phyloP scores from a whole-genome alignment of 179 eudicot genomes.

The Corrigiola litoralis region DNA sequence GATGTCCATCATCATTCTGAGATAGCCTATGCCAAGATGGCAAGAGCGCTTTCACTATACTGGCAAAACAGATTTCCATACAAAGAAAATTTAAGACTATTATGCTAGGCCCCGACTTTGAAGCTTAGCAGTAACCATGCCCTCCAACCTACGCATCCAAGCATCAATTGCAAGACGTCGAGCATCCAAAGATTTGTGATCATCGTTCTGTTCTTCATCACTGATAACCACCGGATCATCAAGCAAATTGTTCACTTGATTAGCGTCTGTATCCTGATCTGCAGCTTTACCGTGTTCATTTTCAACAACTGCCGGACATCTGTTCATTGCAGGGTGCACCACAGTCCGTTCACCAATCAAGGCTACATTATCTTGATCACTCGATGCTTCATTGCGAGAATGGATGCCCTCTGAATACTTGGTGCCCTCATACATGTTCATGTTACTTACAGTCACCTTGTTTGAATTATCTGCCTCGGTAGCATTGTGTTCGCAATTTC shows the following conservation, averaged over 20 bases:
- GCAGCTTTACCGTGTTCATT: background rate
- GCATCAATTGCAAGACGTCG: background rate
- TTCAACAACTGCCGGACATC: background rate
- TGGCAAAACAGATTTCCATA: too few species aligned
- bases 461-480: background rate
- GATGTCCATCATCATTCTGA: too few species aligned
- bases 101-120: too few species aligned
- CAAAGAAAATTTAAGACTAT: too few species aligned
- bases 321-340: background rate
- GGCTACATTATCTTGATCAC: background rate
- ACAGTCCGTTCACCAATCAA: background rate
- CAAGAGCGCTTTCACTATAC: too few species aligned
- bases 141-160: background rate
- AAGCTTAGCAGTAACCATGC: background rate
- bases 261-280: too few species aligned
- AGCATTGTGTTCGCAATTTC: background rate
- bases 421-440: background rate
- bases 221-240: background rate
- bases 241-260: background rate
- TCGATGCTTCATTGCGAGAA: too few species aligned
- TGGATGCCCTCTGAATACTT: background rate
- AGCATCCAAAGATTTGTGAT: background rate
- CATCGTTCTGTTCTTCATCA: background rate
- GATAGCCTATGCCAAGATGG: too few species aligned
- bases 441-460: background rate